Evolutionary conservation across 257 asterid species (phyloP).

Genomic region (Primulina huaijiensis): DNA sequence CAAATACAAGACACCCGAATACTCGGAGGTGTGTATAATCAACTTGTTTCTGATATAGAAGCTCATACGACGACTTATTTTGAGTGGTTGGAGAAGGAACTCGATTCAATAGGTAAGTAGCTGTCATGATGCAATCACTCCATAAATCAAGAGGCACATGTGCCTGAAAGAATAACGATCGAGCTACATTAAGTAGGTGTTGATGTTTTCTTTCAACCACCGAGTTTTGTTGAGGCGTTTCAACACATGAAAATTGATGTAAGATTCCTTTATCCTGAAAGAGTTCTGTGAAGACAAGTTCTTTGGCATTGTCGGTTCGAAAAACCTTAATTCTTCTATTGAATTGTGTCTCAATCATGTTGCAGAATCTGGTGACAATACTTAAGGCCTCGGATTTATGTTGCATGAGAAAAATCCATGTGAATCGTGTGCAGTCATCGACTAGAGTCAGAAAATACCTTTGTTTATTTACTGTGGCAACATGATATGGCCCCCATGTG

Average conservation of each 20-base stretch:
- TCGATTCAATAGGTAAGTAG: not conserved
- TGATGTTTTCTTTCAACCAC: not conserved
- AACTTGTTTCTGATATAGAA: not conserved
- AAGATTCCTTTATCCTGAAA: not conserved
- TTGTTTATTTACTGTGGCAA: too few species aligned
- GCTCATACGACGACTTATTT: not conserved
- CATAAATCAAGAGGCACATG: rapidly evolving
- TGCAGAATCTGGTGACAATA: not conserved
- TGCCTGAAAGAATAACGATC: not conserved
- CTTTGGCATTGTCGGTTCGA: not conserved
- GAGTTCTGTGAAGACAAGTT: not conserved
- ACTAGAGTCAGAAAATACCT: too few species aligned
- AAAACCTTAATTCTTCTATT: not conserved
- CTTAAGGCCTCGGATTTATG: not conserved
- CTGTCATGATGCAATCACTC: not conserved
- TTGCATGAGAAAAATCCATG: not conserved
- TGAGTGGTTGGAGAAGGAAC: not conserved
- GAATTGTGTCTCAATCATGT: not conserved
- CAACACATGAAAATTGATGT: not conserved
- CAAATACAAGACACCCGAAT: not conserved
- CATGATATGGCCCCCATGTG: too few species aligned
- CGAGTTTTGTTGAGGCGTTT: not conserved
- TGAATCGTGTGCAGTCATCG: too few species aligned
- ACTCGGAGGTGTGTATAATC: not conserved
- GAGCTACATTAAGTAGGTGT: not conserved